Evolutionary conservation across 1,284 basidiomycete species (phyloP).

Genomic region (Kwoniella shivajii): DNA sequence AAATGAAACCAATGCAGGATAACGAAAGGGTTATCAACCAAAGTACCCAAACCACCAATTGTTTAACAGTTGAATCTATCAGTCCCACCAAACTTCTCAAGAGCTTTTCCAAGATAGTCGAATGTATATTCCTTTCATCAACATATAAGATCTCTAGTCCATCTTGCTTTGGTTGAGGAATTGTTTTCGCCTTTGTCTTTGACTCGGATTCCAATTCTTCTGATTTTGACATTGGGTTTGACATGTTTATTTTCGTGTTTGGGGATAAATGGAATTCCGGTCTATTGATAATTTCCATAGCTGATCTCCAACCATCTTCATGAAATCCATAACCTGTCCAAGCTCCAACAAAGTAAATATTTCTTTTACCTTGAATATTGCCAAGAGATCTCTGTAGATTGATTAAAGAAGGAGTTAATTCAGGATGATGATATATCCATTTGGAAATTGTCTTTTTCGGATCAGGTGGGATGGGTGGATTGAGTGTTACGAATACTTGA

Average conservation of each 20-base stretch:
- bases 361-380: slow-evolving; percentile 65
- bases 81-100: not conserved
- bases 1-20: not conserved
- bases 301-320: slow-evolving; percentile 73
- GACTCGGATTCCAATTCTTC: no score
- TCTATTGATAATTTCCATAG: slow-evolving; percentile 41
- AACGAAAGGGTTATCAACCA: not conserved
- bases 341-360: slow-evolving; percentile 71
- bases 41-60: not conserved
- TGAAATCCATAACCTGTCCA: slow-evolving; percentile 75
- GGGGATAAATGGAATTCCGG: slow-evolving; percentile 11
- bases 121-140: not conserved
- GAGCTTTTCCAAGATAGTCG: not conserved
- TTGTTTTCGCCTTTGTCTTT: no score
- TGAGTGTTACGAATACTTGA: slow-evolving; percentile 72
- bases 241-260: no score
- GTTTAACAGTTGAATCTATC: not conserved
- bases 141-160: not conserved
- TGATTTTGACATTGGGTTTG: no score
- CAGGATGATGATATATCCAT: slow-evolving; percentile 70
- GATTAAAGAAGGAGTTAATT: slow-evolving; percentile 9
- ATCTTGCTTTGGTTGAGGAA: no score
- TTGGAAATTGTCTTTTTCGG: slow-evolving; percentile 59
- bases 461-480: slow-evolving; percentile 67
- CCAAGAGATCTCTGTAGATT: slow-evolving; percentile 13